Evolutionary conservation across 257 asterid species (phyloP).

Genomic region (Przewalskia tangutica): DNA sequence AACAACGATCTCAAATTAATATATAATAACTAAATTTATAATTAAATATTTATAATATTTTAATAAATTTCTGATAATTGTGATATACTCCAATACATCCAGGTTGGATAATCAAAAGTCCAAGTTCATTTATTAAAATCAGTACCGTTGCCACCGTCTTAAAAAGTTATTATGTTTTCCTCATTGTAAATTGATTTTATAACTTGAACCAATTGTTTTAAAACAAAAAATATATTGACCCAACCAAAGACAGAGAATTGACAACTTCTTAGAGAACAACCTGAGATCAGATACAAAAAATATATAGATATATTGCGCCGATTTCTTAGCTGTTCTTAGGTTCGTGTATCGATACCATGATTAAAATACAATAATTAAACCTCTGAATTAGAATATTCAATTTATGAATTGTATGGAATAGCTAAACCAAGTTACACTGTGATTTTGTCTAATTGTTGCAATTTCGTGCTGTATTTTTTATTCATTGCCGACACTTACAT

Average conservation of each 20-base stretch:
- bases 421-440: background rate
- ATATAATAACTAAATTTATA: background rate
- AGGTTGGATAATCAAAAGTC: background rate
- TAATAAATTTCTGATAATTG: background rate
- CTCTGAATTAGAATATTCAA: background rate
- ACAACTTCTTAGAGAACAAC: constrained; percentile 6
- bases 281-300: background rate
- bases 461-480: background rate
- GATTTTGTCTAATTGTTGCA: background rate
- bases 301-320: background rate
- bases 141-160: background rate
- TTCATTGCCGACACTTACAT: background rate
- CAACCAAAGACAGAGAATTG: background rate
- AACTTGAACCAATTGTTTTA: background rate
- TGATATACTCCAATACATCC: background rate
- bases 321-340: background rate
- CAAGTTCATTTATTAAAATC: background rate
- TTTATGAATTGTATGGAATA: background rate
- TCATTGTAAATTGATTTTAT: background rate
- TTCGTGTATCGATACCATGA: background rate
- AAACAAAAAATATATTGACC: background rate
- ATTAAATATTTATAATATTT: background rate
- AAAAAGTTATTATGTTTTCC: background rate
- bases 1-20: too few relatives aligned
- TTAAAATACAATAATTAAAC: background rate